Conservation (phyloP, 306 rosid genomes). For the Carpinus fangiana region DNA sequence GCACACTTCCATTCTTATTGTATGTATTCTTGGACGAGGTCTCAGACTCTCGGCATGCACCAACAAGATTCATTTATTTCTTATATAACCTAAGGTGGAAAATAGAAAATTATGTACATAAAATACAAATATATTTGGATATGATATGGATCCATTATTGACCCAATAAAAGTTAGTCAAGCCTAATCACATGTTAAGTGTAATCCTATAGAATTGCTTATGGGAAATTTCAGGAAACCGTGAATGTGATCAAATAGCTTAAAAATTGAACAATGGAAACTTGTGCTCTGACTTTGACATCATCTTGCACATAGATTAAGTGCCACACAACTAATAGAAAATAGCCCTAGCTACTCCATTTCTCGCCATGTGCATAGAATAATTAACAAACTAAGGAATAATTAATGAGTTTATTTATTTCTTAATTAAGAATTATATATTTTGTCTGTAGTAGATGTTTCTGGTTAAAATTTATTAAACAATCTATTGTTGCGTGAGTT, state of each 20-base stretch:
- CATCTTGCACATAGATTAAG: neutral
- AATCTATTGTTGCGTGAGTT: too few species aligned
- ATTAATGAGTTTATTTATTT: neutral
- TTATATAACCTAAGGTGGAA: too few species aligned
- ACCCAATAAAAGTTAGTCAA: conserved; percentile 42
- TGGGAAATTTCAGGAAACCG: neutral
- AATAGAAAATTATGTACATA: neutral
- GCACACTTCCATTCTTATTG: too few species aligned
- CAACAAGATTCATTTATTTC: too few species aligned
- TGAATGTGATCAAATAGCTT: conserved; percentile 28
- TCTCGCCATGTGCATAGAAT: neutral
- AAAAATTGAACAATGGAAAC: neutral
- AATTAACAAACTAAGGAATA: neutral
- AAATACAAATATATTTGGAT: neutral
- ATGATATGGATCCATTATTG: neutral
- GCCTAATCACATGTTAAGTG: conserved; percentile 43
- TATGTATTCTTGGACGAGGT: too few species aligned
- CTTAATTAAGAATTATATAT: neutral
- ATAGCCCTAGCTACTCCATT: neutral
- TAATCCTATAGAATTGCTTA: conserved; percentile 22
- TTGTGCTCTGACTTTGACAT: neutral
- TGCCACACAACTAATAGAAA: neutral
- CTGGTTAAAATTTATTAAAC: too few species aligned
- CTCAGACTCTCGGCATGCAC: too few species aligned
- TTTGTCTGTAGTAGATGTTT: too few species aligned